A percentile compares a stretch with the other conserved stretches of the same genome.
These are phyloP conservation scores for Phytophthora pseudosyringae DNA, from an alignment of 352 stramenopile genomes.

Conservation along the genomic window DNA sequence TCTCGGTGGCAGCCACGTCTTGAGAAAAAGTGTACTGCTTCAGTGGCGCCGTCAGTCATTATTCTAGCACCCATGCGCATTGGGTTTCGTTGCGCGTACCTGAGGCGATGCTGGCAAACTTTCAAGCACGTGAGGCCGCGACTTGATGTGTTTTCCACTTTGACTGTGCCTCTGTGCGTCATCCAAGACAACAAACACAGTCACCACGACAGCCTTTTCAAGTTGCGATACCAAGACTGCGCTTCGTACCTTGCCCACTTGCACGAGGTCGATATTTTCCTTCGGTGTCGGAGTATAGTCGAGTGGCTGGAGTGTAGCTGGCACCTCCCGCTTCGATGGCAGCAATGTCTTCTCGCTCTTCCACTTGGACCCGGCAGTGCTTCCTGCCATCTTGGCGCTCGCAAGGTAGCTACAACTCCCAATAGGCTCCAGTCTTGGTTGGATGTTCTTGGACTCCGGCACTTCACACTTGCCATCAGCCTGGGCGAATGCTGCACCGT, in stretches of 20 bases:
- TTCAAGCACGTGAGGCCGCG: constrained; percentile 62
- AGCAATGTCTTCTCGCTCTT: constrained; percentile 51
- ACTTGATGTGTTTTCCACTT: constrained; percentile 59
- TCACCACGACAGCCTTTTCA: no score
- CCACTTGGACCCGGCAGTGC: constrained; percentile 32
- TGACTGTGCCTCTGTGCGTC: constrained; percentile 41
- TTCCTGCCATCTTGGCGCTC: constrained; percentile 35
- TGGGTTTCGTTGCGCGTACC: constrained; percentile 26
- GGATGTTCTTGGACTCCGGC: no score
- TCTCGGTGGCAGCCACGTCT: no score
- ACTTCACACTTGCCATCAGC: constrained; percentile 6
- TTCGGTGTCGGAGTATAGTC: constrained; percentile 69
- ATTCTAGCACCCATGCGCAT: constrained; percentile 5
- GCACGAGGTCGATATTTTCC: constrained; percentile 59
- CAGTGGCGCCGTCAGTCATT: constrained; percentile 2
- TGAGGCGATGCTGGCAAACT: constrained; percentile 52
- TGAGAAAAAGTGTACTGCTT: constrained; percentile 23
- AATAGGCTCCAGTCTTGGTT: constrained; percentile 10
- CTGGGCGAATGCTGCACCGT: constrained; percentile 1
- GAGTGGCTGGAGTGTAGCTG: constrained; percentile 62
- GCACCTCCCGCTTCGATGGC: constrained; percentile 46
- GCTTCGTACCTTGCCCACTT: constrained; percentile 64
- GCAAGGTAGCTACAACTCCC: constrained; percentile 1
- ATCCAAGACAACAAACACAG: background rate
- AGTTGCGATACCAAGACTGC: no score